Percentiles rank a stretch among this genome's conserved stretches.
Evolutionary conservation across 78 protist genomes (phyloP).

Genomic region (Dictyostelium brefeldianum): DNA sequence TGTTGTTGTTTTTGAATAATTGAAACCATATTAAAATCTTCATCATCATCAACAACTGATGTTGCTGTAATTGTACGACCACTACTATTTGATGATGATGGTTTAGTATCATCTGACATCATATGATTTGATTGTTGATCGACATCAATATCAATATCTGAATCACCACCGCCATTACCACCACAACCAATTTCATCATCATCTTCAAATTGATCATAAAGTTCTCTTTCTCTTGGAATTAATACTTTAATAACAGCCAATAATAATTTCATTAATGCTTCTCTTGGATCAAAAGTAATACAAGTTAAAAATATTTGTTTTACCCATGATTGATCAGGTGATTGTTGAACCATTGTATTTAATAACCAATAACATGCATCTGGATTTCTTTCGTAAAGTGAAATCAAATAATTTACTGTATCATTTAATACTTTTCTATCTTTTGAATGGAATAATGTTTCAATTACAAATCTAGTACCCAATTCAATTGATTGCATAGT

Average conservation of each 20-base stretch:
- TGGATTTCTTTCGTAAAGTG: background rate
- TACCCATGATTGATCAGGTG: constrained; percentile 50
- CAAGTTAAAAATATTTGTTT: constrained; percentile 45
- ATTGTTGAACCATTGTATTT: constrained; percentile 17
- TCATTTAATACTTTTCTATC: constrained; percentile 32
- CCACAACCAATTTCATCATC: background rate
- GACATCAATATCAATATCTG: too few relatives aligned
- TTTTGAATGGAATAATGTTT: constrained; percentile 61
- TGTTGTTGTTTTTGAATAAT: background rate
- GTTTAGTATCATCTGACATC: background rate
- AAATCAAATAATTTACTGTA: background rate
- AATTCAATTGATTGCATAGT: constrained; percentile 54
- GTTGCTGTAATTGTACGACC: background rate
- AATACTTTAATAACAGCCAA: constrained; percentile 16
- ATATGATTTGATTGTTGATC: background rate
- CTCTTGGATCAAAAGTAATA: constrained; percentile 53
- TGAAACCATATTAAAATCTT: constrained; percentile 6
- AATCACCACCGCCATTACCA: too few relatives aligned
- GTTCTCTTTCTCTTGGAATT: constrained; percentile 33
- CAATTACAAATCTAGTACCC: constrained; percentile 58
- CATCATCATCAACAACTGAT: background rate
- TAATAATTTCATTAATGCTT: constrained; percentile 28
- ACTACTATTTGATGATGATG: background rate
- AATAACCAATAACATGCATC: constrained; percentile 59
- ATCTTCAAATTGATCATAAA: constrained; percentile 33